Conservation (phyloP, 805 yeast species). For the Ogataea nonfermentans region DNA sequence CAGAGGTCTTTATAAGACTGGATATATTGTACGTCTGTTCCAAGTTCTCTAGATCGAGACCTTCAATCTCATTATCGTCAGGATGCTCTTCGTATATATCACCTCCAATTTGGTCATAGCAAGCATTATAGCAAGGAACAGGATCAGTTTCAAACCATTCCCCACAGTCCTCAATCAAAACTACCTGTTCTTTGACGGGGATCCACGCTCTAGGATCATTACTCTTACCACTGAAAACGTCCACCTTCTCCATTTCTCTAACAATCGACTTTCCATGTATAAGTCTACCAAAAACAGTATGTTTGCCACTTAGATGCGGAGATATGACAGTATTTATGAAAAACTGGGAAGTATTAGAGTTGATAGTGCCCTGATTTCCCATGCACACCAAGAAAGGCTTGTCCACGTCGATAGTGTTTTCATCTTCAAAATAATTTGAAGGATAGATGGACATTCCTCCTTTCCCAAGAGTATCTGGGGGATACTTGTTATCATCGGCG, state of each 20-base stretch:
- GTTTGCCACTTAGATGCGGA: conserved; percentile 74
- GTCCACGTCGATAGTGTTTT: conserved; percentile 47
- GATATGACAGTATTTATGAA: conserved; percentile 68
- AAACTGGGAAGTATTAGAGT: conserved; percentile 63
- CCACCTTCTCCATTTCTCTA: conserved; percentile 57
- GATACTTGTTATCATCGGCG: conserved; percentile 18
- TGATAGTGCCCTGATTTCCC: conserved; percentile 54
- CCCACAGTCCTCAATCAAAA: conserved; percentile 59
- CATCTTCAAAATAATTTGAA: conserved; percentile 48
- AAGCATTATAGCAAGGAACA: conserved; percentile 62
- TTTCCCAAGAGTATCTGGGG: conserved; percentile 33
- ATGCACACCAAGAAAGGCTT: conserved; percentile 54
- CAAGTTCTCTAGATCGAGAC: conserved; percentile 48
- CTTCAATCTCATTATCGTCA: conserved; percentile 65
- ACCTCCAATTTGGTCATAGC: conserved; percentile 60
- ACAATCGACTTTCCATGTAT: conserved; percentile 65
- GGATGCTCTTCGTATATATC: conserved; percentile 77
- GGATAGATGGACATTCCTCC: conserved; percentile 47
- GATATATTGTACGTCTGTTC: conserved; percentile 51
- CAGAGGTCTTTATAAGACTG: conserved; percentile 62
- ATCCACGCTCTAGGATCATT: conserved; percentile 23
- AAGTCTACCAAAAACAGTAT: conserved; percentile 75
- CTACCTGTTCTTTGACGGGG: conserved; percentile 40
- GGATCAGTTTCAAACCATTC: conserved; percentile 52
- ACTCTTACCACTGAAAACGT: conserved; percentile 39